Conservation (phyloP, 2,329 filamentous ascomycete species). For the Phyllachora maydis region DNA sequence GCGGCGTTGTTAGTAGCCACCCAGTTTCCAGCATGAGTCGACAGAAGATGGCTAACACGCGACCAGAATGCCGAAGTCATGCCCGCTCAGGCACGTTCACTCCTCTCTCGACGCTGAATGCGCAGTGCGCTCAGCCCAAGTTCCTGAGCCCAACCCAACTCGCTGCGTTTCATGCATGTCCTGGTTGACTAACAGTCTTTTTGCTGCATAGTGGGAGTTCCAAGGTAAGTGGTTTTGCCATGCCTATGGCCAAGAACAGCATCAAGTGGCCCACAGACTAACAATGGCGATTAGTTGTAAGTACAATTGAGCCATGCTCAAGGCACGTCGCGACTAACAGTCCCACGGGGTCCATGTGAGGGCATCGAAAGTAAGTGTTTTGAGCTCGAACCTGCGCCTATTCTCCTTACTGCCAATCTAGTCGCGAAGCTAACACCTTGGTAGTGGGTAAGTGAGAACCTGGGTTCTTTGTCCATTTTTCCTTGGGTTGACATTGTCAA, state of each 20-base stretch:
- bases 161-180: not conserved
- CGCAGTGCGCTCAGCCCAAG: not conserved
- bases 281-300: not conserved
- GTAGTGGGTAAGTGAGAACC: too few species aligned
- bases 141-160: not conserved
- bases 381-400: slow-evolving; percentile 29
- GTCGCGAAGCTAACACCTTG: slow-evolving; percentile 1
- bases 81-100: not conserved
- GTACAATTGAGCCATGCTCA: not conserved
- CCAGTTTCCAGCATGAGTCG: too few species aligned
- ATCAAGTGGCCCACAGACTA: slow-evolving; percentile 5
- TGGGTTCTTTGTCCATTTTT: too few species aligned
- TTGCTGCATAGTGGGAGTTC: slow-evolving; percentile 88
- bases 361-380: slow-evolving; percentile 56
- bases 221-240: slow-evolving; percentile 35
- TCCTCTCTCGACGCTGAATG: not conserved
- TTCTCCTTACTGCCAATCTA: not conserved
- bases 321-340: not conserved
- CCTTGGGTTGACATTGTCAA: too few species aligned
- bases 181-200: not conserved
- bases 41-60: too few species aligned
- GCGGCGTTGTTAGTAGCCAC: slow-evolving; percentile 65
- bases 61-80: too few species aligned
- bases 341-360: slow-evolving; percentile 51
- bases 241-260: not conserved